Conservation (phyloP, 495 filamentous ascomycete genomes). For the Penicillium robsamsonii region DNA sequence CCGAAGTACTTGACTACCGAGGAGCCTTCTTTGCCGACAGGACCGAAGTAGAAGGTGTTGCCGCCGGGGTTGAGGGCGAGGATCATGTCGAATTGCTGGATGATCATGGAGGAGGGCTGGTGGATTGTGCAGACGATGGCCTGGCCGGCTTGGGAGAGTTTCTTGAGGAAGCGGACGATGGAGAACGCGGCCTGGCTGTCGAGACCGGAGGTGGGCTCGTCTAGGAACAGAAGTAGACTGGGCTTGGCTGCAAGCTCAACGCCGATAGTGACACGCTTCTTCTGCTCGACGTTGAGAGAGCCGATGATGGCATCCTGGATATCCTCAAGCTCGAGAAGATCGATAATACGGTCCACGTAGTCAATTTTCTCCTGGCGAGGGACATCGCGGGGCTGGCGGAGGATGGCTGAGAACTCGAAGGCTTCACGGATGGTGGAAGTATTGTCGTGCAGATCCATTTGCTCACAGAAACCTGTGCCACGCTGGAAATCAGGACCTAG, state of each 20-base stretch:
- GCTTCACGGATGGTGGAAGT: slow-evolving; percentile 66
- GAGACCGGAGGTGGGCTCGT: slow-evolving; percentile 79
- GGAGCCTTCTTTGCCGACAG: slow-evolving; percentile 61
- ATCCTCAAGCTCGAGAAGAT: slow-evolving; percentile 55
- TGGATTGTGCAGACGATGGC: slow-evolving; percentile 83
- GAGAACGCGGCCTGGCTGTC: slow-evolving; percentile 82
- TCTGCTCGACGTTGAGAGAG: slow-evolving; percentile 63
- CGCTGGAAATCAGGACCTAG: slow-evolving; percentile 73
- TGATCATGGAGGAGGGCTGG: slow-evolving; percentile 66
- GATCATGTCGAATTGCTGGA: slow-evolving; percentile 76
- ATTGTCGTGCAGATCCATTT: slow-evolving; percentile 78
- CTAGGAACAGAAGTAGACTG: slow-evolving; percentile 73
- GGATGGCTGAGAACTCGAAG: slow-evolving; percentile 63
- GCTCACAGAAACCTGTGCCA: slow-evolving; percentile 80
- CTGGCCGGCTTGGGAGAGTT: slow-evolving; percentile 72
- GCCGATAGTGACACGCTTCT: slow-evolving; percentile 80
- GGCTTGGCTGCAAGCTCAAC: slow-evolving; percentile 91
- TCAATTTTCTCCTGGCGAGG: slow-evolving; percentile 55
- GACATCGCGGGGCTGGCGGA: slow-evolving; percentile 55
- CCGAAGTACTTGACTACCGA: slow-evolving; percentile 67
- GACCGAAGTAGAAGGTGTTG: slow-evolving; percentile 72
- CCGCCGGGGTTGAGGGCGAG: slow-evolving; percentile 68
- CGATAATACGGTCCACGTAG: slow-evolving; percentile 61
- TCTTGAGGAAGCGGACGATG: slow-evolving; percentile 81
- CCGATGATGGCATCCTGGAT: slow-evolving; percentile 55